These are phyloP conservation scores for Penicillium argentinense DNA, from an alignment of 495 filamentous ascomycete species.

Conservation along the genomic window DNA sequence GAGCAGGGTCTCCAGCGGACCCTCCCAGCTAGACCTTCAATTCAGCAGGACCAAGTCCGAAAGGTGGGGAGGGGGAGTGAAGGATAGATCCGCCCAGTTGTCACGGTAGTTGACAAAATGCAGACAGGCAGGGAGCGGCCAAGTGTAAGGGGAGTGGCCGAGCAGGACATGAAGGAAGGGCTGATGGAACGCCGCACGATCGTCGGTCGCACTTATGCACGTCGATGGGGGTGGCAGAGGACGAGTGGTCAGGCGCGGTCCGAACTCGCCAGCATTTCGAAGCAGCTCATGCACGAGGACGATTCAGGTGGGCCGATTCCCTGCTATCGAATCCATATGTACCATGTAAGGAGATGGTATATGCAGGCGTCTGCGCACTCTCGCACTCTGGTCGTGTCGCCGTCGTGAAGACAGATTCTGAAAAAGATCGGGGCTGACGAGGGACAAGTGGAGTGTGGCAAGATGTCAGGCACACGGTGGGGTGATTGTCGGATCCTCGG, in stretches of 20 bases:
- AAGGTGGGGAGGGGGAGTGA: too few species aligned
- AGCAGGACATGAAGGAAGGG: background rate
- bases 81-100: constrained; percentile 27
- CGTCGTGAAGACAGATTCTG: too few species aligned
- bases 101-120: too few species aligned
- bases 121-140: constrained; percentile 15
- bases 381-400: too few species aligned
- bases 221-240: constrained; percentile 29
- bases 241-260: constrained; percentile 18
- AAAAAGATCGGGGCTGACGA: too few species aligned
- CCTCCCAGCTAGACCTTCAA: too few species aligned
- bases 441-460: background rate
- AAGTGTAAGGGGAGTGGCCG: constrained; percentile 12
- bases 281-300: constrained; percentile 1
- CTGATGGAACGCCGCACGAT: constrained; percentile 25
- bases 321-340: too few species aligned
- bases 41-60: too few species aligned
- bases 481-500: too few species aligned
- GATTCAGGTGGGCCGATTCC: too few species aligned
- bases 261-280: constrained; percentile 20
- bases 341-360: background rate
- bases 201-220: constrained; percentile 44
- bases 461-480: background rate
- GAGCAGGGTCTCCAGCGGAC: constrained; percentile 10
- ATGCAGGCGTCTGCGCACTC: too few species aligned